These are phyloP conservation scores for Suhomyces yuchorum DNA, from an alignment of 1,139 yeast genomes.

Conservation along the genomic window DNA sequence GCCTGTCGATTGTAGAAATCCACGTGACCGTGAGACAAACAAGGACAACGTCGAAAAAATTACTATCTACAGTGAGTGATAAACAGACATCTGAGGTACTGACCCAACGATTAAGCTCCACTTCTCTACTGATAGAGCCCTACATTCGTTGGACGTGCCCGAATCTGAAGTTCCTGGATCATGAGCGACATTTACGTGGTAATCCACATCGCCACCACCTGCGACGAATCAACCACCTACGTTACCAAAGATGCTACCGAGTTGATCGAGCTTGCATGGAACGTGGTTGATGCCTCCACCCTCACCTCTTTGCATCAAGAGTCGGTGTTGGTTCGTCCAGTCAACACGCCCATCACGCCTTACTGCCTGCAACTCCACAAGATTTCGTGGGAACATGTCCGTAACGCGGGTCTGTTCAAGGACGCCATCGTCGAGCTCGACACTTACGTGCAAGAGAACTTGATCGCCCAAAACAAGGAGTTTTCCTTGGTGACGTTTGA, in stretches of 20 bases:
- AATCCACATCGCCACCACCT: conserved; percentile 64
- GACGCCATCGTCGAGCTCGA: conserved; percentile 64
- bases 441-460: conserved; percentile 44
- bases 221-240: conserved; percentile 63
- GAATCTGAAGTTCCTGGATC: neutral
- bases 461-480: conserved; percentile 47
- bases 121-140: neutral
- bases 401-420: conserved; percentile 54
- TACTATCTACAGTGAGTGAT: neutral
- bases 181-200: conserved; percentile 68
- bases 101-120: neutral
- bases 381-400: conserved; percentile 65
- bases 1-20: conserved; percentile 7
- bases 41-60: conserved; percentile 15
- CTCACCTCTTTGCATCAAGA: conserved; percentile 40
- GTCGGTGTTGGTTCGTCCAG: conserved; percentile 59
- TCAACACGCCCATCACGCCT: conserved; percentile 68
- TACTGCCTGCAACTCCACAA: conserved; percentile 55
- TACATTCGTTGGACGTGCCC: neutral
- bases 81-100: neutral
- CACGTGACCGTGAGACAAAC: conserved; percentile 10
- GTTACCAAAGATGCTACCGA: conserved; percentile 67
- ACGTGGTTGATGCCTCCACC: conserved; percentile 43
- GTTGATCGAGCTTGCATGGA: conserved; percentile 69
- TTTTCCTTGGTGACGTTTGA: conserved; percentile 71